These are phyloP conservation scores for Syzygium grande DNA, from an alignment of 345 rosid genomes.

Conservation along the genomic window DNA sequence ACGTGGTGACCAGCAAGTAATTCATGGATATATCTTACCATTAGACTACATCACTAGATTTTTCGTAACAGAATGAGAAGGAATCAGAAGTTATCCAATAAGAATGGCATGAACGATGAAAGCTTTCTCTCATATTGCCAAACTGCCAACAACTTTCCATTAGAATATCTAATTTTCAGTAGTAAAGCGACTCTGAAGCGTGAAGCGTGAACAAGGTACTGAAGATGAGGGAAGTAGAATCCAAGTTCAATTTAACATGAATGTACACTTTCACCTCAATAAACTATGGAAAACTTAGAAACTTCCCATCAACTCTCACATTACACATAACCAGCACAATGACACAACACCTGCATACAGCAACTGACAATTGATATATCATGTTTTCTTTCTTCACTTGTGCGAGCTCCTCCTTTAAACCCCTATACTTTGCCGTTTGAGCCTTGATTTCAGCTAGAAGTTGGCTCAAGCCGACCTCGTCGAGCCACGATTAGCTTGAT, in stretches of 20 bases:
- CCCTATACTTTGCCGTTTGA: too few species aligned
- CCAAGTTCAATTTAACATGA: too few species aligned
- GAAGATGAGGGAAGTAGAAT: background rate
- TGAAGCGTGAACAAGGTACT: background rate
- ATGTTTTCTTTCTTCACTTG: background rate
- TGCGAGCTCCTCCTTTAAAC: background rate
- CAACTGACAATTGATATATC: background rate
- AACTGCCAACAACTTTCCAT: background rate
- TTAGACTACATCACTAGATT: background rate
- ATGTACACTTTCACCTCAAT: background rate
- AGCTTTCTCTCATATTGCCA: fast-evolving
- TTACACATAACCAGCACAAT: background rate
- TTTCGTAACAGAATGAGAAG: background rate
- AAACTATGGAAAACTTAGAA: background rate
- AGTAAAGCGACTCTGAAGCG: background rate
- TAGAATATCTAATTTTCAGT: background rate
- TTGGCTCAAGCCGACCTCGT: fast-evolving
- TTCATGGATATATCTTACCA: too few species aligned
- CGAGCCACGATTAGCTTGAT: fast-evolving
- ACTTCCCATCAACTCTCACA: background rate
- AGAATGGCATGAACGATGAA: background rate
- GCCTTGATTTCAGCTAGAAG: background rate
- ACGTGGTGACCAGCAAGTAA: too few species aligned
- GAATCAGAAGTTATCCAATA: background rate
- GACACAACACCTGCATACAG: background rate